Evolutionary conservation across 768 basidiomycete species (phyloP).

Genomic region (Mycena rosella): DNA sequence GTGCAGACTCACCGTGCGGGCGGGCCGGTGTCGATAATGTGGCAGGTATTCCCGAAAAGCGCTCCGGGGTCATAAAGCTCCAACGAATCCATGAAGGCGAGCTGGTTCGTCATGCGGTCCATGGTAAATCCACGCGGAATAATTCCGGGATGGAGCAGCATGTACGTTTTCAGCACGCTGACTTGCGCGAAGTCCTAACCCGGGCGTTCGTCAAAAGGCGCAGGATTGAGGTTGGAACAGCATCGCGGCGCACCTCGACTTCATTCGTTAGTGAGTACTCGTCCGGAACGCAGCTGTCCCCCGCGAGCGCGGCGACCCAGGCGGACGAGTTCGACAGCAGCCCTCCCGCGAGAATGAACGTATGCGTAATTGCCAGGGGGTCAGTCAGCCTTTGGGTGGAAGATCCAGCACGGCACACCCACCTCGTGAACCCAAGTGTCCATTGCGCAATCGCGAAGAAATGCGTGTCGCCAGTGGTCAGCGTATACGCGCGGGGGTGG

Average conservation of each 20-base stretch:
- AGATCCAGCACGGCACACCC: not conserved
- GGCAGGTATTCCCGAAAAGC: constrained; percentile 47
- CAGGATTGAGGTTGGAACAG: no score
- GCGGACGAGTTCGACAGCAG: constrained; percentile 32
- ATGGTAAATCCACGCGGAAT: constrained; percentile 43
- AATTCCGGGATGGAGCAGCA: constrained; percentile 37
- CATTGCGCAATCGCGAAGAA: constrained; percentile 43
- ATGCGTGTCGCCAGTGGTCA: constrained; percentile 49
- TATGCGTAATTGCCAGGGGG: constrained; percentile 39
- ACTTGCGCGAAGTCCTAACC: constrained; percentile 49
- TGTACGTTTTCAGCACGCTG: constrained; percentile 43
- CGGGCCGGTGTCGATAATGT: constrained; percentile 17
- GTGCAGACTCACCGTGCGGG: constrained; percentile 3
- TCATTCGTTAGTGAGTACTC: constrained; percentile 42
- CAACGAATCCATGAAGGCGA: constrained; percentile 40
- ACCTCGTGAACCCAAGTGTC: constrained; percentile 51
- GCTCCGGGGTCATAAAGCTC: constrained; percentile 39
- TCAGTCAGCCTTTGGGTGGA: not conserved
- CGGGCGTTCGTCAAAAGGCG: no score
- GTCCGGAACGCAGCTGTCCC: constrained; percentile 49
- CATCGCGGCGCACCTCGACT: constrained; percentile 41
- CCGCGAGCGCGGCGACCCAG: not conserved
- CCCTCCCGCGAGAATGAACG: constrained; percentile 45
- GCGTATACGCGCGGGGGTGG: constrained; percentile 44
- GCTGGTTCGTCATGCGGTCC: constrained; percentile 48